Evolutionary conservation across 306 rosid species (phyloP).

Genomic region (Prunus kanzakura): DNA sequence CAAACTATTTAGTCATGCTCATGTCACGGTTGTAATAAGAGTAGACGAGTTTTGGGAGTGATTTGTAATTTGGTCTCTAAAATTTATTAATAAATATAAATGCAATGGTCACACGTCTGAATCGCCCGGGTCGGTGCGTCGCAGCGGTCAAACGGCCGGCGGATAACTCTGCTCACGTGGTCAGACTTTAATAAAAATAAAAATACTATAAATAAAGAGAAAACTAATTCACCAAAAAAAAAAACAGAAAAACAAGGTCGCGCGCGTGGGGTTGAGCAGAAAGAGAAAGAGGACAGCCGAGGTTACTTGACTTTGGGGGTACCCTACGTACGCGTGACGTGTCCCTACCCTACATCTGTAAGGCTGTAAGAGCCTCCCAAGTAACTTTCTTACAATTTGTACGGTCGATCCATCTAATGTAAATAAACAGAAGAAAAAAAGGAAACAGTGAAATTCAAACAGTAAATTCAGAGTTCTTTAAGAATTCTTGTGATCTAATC

Average conservation of each 20-base stretch:
- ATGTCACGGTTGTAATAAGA: neutral
- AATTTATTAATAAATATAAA: too few relatives aligned
- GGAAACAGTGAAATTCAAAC: neutral
- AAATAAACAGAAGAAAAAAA: too few relatives aligned
- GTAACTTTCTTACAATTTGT: too few relatives aligned
- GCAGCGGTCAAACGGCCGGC: neutral
- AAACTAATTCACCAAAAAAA: neutral
- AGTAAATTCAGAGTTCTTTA: neutral
- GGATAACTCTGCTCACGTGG: neutral
- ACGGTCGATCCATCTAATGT: too few relatives aligned
- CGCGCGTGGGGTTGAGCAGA: neutral
- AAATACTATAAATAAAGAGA: neutral
- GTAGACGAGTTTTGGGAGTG: neutral
- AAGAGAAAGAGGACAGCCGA: neutral
- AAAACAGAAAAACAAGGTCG: neutral
- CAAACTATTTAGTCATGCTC: neutral
- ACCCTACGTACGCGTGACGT: neutral
- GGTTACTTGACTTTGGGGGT: neutral
- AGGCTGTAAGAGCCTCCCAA: too few relatives aligned
- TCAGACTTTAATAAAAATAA: neutral
- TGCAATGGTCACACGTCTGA: neutral
- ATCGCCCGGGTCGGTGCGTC: slow-evolving; percentile 5
- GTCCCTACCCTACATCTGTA: neutral
- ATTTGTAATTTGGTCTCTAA: neutral
- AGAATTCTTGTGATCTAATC: neutral